These are phyloP conservation scores for Trichoderma hamatum DNA, from an alignment of 2,329 filamentous ascomycete species.

Conservation along the genomic window DNA sequence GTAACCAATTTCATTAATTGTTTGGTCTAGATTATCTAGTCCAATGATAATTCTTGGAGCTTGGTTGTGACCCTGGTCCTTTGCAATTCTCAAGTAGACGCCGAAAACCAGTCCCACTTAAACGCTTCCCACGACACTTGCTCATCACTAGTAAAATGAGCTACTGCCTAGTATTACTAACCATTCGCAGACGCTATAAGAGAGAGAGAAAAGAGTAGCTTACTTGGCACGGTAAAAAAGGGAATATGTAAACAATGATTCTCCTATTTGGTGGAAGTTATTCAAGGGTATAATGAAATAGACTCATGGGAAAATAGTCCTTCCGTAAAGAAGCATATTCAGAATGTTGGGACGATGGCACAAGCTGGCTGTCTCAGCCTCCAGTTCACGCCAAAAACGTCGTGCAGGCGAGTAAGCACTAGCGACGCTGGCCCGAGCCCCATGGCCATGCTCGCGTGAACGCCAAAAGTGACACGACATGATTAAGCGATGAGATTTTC, in stretches of 20 bases:
- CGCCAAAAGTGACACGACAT: constrained; percentile 19
- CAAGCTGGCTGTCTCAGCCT: constrained; percentile 6
- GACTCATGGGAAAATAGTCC: neutral
- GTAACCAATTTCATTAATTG: neutral
- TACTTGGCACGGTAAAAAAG: neutral
- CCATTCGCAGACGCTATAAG: neutral
- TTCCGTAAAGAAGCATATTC: neutral
- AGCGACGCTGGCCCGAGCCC: neutral
- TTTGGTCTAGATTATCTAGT: neutral
- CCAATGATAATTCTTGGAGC: neutral
- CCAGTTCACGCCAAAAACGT: constrained; percentile 12
- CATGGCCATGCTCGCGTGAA: neutral
- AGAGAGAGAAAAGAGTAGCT: neutral
- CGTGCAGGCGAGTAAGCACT: constrained; percentile 17
- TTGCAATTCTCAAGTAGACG: neutral
- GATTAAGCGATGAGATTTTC: neutral
- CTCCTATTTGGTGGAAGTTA: neutral
- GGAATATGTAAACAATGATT: neutral
- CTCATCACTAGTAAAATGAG: neutral
- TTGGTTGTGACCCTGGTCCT: neutral
- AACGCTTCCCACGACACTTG: neutral
- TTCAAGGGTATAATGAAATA: no score
- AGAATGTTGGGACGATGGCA: neutral
- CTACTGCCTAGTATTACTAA: neutral
- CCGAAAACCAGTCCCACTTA: constrained; percentile 1